Percentiles rank a stretch among this genome's conserved stretches.
Conservation (phyloP, 108 stramenopile species). For the Nannochloropsis granulata region DNA sequence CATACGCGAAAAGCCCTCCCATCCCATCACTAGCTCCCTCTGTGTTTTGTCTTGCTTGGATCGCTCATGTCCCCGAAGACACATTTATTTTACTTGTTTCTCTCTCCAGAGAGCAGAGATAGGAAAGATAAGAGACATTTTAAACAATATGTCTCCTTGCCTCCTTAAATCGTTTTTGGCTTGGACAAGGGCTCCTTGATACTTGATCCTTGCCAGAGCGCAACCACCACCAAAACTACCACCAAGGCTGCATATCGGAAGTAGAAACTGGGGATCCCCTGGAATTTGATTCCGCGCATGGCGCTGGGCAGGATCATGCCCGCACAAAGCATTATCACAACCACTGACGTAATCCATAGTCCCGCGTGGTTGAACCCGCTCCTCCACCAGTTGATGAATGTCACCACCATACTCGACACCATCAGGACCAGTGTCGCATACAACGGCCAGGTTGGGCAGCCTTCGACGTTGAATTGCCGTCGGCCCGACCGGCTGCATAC, state of each 20-base stretch:
- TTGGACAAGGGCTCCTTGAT: not conserved
- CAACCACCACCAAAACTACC: not conserved
- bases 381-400: not conserved
- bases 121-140: no score
- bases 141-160: no score
- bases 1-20: no score
- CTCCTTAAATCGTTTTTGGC: no score
- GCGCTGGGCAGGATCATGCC: not conserved
- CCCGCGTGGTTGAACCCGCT: not conserved
- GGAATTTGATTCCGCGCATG: not conserved
- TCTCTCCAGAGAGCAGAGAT: no score
- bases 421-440: not conserved
- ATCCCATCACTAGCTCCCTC: no score
- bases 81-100: no score
- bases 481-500: not conserved
- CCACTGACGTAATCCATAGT: not conserved
- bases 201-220: not conserved
- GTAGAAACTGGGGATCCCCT: not conserved
- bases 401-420: not conserved
- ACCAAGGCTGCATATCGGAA: not conserved
- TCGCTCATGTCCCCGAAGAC: no score
- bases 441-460: not conserved
- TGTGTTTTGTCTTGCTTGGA: no score
- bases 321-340: not conserved
- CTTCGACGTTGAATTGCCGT: not conserved